Percentiles rank a stretch among this genome's conserved stretches.
phyloP scores from a whole-genome alignment of 257 asterid genomes.

The Solanum chilense region DNA sequence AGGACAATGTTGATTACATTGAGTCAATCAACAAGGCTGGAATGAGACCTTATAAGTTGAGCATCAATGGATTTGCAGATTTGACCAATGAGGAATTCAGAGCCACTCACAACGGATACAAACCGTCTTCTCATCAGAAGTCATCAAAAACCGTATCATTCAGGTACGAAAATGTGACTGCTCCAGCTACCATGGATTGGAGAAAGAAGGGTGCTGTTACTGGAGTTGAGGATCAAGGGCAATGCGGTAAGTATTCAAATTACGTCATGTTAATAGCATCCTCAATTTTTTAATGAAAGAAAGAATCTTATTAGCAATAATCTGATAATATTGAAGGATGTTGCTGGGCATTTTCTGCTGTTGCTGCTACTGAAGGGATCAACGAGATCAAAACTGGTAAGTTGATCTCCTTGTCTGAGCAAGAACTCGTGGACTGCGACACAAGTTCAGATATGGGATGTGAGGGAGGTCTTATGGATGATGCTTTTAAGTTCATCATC shows the following conservation, averaged over 20 bases:
- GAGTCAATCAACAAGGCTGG: slow-evolving; percentile 22
- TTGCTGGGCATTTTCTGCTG: slow-evolving; percentile 16
- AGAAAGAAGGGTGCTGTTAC: slow-evolving; percentile 29
- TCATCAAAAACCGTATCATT: not conserved
- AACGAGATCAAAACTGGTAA: not conserved
- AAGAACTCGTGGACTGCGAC: slow-evolving; percentile 8
- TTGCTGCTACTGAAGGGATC: slow-evolving; percentile 13
- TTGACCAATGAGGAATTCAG: slow-evolving; percentile 29
- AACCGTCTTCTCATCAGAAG: not conserved
- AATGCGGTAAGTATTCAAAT: slow-evolving; percentile 14
- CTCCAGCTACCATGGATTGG: slow-evolving; percentile 17
- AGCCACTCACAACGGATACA: slow-evolving; percentile 22
- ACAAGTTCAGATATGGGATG: not conserved
- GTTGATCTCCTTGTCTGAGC: slow-evolving; percentile 5
- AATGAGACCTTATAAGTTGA: slow-evolving; percentile 11
- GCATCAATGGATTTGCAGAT: slow-evolving; percentile 33
- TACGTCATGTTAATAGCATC: not conserved
- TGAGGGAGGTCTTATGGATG: slow-evolving; percentile 5
- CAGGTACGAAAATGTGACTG: slow-evolving; percentile 8
- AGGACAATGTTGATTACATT: slow-evolving; percentile 18
- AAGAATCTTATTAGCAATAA: not conserved
- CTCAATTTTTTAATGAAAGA: not conserved
- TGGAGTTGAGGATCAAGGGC: slow-evolving; percentile 30
- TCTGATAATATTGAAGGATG: not conserved
- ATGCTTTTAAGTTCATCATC: not conserved